Conservation (phyloP, 1,139 yeast species). For the Spathaspora sp. region DNA sequence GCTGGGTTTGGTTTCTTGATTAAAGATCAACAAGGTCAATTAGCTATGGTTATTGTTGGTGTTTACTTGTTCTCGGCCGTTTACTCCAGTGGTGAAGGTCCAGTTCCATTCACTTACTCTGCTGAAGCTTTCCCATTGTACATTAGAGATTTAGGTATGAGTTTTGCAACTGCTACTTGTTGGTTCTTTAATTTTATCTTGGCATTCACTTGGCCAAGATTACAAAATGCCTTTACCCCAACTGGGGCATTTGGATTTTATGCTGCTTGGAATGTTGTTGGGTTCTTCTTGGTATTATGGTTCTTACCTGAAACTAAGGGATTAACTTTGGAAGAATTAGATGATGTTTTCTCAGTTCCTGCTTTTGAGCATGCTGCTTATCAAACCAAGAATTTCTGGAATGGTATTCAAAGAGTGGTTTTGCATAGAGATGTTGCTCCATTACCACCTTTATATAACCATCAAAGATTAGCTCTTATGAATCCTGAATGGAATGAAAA, state of each 20-base stretch:
- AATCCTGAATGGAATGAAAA: constrained; percentile 62
- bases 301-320: constrained; percentile 71
- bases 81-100: constrained; percentile 87
- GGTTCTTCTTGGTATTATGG: constrained; percentile 67
- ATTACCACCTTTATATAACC: constrained; percentile 55
- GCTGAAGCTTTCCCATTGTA: constrained; percentile 84
- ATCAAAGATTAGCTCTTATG: constrained; percentile 60
- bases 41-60: constrained; percentile 68
- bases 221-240: constrained; percentile 62
- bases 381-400: constrained; percentile 47
- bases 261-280: constrained; percentile 83
- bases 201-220: constrained; percentile 78
- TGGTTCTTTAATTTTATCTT: constrained; percentile 85
- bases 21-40: constrained; percentile 23
- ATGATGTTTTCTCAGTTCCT: constrained; percentile 65
- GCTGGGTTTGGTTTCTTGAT: constrained; percentile 81
- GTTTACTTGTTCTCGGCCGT: constrained; percentile 72
- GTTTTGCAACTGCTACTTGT: constrained; percentile 78
- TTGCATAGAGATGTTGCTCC: constrained; percentile 45
- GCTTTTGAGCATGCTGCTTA: constrained; percentile 53
- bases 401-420: constrained; percentile 42
- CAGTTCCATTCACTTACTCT: constrained; percentile 86
- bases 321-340: constrained; percentile 69
- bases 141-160: constrained; percentile 84
- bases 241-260: constrained; percentile 90